phyloP scores from a whole-genome alignment of 306 rosid species.

The Quercus agrifolia region DNA sequence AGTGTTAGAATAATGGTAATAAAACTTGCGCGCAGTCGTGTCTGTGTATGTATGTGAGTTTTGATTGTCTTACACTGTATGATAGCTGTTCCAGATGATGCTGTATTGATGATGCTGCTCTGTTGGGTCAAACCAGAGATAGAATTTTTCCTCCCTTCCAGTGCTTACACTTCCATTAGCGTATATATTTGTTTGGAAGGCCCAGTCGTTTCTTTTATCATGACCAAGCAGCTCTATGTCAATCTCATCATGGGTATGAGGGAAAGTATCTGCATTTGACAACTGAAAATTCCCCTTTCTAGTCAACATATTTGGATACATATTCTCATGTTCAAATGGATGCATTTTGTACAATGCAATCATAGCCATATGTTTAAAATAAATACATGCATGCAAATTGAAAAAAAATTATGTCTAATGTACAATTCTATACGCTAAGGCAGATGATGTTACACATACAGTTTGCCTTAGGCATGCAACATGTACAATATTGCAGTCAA shows the following conservation, averaged over 20 bases:
- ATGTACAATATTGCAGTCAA: neutral
- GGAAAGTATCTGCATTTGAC: slow-evolving; percentile 82
- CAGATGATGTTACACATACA: no score
- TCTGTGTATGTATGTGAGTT: neutral
- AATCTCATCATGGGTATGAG: slow-evolving; percentile 87
- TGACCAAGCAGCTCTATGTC: slow-evolving; percentile 93
- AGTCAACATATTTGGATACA: slow-evolving; percentile 4
- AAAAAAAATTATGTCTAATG: no score
- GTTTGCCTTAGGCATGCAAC: no score
- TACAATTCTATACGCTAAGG: no score
- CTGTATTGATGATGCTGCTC: slow-evolving; percentile 65
- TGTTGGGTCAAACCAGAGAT: slow-evolving; percentile 96
- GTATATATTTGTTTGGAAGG: slow-evolving; percentile 78
- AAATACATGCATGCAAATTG: no score
- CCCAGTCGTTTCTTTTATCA: slow-evolving; percentile 86
- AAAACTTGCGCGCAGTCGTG: neutral
- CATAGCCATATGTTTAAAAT: neutral
- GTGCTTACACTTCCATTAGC: slow-evolving; percentile 89
- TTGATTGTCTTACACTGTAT: slow-evolving; percentile 59
- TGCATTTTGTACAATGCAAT: no score
- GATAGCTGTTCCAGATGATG: slow-evolving; percentile 88
- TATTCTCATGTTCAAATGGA: neutral
- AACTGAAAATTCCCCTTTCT: slow-evolving; percentile 40
- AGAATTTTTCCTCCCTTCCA: slow-evolving; percentile 95
- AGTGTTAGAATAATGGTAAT: no score